These are phyloP conservation scores for Helianthus annuus DNA, from an alignment of 129 eudicot species.

Conservation along the genomic window HanXRQr2.0-SUNRISE NC_035438.2:314417-314916, in stretches of 20 bases:
- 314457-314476: constrained; percentile 35
- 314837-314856: constrained; percentile 42
- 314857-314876: constrained; percentile 29
- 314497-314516: constrained; percentile 33
- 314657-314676: neutral
- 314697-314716: no score
- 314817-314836: constrained; percentile 34
- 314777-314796: constrained; percentile 45
- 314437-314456: constrained; percentile 44
- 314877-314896: constrained; percentile 30
- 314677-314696: neutral
- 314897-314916: constrained; percentile 24
- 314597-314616: constrained; percentile 55
- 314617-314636: constrained; percentile 57
- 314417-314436: constrained; percentile 50
- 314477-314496: constrained; percentile 35
- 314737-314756: constrained; percentile 57
- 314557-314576: no score
- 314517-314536: no score
- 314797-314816: constrained; percentile 34
- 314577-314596: constrained; percentile 58
- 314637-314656: constrained; percentile 7
- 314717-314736: neutral
- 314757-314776: constrained; percentile 46
- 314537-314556: neutral